Evolutionary conservation across 2,329 filamentous ascomycete species (phyloP).

Genomic region (Pyricularia sp.): DNA sequence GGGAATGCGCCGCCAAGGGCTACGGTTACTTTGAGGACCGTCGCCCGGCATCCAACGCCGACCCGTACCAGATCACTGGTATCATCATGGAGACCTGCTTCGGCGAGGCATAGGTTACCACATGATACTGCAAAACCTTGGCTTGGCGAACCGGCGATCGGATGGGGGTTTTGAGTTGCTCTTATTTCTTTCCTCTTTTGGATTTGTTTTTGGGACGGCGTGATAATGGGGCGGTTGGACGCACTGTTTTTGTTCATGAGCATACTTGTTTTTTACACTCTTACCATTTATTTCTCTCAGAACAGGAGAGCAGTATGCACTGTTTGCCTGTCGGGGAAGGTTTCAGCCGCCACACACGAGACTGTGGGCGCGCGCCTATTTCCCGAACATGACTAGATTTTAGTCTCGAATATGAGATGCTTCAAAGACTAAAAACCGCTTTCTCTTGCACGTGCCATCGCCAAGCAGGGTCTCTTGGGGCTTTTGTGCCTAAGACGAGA

Average conservation of each 20-base stretch:
- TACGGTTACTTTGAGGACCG: slow-evolving; percentile 55
- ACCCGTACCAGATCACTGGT: slow-evolving; percentile 45
- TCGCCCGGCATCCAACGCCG: slow-evolving; percentile 65
- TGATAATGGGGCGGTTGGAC: neutral
- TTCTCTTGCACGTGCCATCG: neutral
- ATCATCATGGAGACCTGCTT: slow-evolving; percentile 23
- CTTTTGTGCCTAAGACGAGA: neutral
- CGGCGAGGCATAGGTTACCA: neutral
- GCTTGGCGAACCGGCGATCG: neutral
- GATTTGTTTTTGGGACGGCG: neutral
- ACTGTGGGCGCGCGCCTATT: neutral
- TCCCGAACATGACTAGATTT: neutral
- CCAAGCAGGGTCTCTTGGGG: neutral
- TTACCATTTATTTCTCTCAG: neutral
- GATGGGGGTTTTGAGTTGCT: neutral
- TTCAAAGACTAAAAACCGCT: neutral
- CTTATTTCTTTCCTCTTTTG: neutral
- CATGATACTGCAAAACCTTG: neutral
- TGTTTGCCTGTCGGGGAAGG: neutral
- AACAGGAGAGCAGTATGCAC: neutral
- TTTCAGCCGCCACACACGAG: neutral
- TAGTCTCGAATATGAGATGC: neutral
- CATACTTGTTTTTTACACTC: neutral
- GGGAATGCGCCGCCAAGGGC: slow-evolving; percentile 63
- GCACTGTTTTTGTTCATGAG: neutral